Evolutionary conservation across 73 alveolate genomes (phyloP), one percentile per base, ranked within the genome.

Genomic region (Paramecium bursaria): DNA sequence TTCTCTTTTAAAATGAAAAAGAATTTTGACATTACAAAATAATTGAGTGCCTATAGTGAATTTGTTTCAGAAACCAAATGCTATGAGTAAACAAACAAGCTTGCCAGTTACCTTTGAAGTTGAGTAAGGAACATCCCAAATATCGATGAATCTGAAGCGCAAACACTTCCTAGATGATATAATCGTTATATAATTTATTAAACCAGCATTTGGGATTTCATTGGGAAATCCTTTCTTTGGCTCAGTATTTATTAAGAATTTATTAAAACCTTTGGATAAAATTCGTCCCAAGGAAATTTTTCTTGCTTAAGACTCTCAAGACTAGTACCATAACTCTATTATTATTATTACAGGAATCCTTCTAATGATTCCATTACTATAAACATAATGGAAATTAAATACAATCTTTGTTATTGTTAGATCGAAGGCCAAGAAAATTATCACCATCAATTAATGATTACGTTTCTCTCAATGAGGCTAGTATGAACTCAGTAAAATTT

Each of bases 371-470:
- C 82, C 82, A 67, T 35, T 14, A 67, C 82, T 67, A 67, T 5
- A 3, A 15, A 31, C 26, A 1, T 11, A 10, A 67, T 31, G 10
- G 7, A 9, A 26, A 15, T 67, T n/a, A n/a, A n/a, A 31, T 67
- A 67, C 82, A 42, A 33, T 67, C 60, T 19, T 21, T 67, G 44
- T 67, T 67, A 42, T 67, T 42, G 44, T 4, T 67, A 67, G 26
- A 17, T 44, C 44, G 33, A 11, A 67, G 44, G 5, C 82, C 82
- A 17, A 67, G 33, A 67, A 67, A 67, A 42, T 67, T 67, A 42
- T 67, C 82, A 14, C 82, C 82, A 67, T 67, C 82, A 31, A 67
- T 67, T 35, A 67, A 67, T 9, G 82, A 67, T 67, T 67, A 42
- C 10, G 50, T 25, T 67, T 67, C 82, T n/a, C 82, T 15, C 27